phyloP scores from a whole-genome alignment of 73 alveolate genomes.

The Tetrahymena malaccensis region DNA sequence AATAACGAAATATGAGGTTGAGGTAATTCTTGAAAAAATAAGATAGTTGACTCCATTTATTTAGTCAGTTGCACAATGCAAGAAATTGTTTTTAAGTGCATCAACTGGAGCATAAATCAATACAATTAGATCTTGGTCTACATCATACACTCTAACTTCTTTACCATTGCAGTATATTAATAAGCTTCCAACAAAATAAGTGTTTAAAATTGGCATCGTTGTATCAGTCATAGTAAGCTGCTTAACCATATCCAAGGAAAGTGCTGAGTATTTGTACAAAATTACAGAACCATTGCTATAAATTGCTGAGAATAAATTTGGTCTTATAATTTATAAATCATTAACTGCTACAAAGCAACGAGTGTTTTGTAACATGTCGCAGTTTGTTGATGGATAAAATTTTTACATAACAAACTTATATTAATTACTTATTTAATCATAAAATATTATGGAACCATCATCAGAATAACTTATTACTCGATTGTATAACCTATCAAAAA shows the following conservation, averaged over 20 bases:
- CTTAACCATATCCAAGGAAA: neutral
- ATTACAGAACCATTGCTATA: neutral
- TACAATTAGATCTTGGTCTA: neutral
- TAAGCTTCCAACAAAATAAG: neutral
- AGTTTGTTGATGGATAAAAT: neutral
- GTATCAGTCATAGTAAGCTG: neutral
- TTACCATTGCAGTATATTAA: neutral
- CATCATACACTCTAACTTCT: neutral
- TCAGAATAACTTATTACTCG: neutral
- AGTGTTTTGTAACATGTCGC: neutral
- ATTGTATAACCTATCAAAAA: neutral
- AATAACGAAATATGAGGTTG: neutral
- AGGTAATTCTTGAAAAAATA: neutral
- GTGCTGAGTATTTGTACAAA: neutral
- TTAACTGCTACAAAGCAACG: neutral
- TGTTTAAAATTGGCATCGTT: neutral
- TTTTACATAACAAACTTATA: neutral
- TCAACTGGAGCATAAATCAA: neutral
- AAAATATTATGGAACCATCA: neutral
- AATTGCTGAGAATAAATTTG: neutral
- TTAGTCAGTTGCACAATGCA: neutral
- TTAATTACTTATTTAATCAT: neutral
- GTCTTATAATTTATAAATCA: neutral
- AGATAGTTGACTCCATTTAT: neutral
- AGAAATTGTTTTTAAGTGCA: neutral